Conservation (phyloP, 1,139 yeast genomes). For the Lodderomyces pseudojiufengensis region DNA sequence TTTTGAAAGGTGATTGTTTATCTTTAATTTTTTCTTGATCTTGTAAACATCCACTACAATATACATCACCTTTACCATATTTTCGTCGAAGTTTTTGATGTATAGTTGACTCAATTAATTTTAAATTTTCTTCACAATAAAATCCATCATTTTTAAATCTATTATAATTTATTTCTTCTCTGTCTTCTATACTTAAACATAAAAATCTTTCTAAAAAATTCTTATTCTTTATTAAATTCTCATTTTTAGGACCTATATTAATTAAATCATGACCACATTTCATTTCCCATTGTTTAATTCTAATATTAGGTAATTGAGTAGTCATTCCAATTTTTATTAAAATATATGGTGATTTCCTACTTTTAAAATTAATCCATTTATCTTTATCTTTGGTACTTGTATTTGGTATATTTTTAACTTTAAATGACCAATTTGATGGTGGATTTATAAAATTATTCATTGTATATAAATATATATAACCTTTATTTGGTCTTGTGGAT, state of each 20-base stretch:
- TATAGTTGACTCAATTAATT: constrained; percentile 37
- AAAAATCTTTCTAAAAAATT: constrained; percentile 8
- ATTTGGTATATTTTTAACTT: constrained; percentile 33
- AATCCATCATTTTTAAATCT: constrained; percentile 31
- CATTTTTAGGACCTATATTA: constrained; percentile 12
- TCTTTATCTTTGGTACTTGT: constrained; percentile 18
- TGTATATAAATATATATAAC: constrained; percentile 55
- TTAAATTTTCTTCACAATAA: constrained; percentile 22
- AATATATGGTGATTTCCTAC: constrained; percentile 34
- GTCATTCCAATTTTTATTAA: constrained; percentile 58
- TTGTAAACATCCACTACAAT: constrained; percentile 36
- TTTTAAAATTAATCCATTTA: constrained; percentile 35
- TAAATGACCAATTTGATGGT: constrained; percentile 22
- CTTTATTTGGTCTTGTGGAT: constrained; percentile 16
- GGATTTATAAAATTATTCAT: constrained; percentile 23
- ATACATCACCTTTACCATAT: constrained; percentile 44
- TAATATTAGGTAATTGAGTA: constrained; percentile 36
- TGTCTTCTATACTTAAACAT: constrained; percentile 5
- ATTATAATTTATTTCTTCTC: constrained; percentile 4
- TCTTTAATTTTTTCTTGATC: constrained; percentile 4
- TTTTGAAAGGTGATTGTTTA: constrained; percentile 9
- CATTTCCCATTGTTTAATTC: constrained; percentile 53
- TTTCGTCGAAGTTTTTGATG: constrained; percentile 31
- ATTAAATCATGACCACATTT: constrained; percentile 46
- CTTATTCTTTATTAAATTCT: constrained; percentile 6